Evolutionary conservation across 495 filamentous ascomycete genomes (phyloP).

Genomic region (Aspergillus sclerotiicarbonarius): DNA sequence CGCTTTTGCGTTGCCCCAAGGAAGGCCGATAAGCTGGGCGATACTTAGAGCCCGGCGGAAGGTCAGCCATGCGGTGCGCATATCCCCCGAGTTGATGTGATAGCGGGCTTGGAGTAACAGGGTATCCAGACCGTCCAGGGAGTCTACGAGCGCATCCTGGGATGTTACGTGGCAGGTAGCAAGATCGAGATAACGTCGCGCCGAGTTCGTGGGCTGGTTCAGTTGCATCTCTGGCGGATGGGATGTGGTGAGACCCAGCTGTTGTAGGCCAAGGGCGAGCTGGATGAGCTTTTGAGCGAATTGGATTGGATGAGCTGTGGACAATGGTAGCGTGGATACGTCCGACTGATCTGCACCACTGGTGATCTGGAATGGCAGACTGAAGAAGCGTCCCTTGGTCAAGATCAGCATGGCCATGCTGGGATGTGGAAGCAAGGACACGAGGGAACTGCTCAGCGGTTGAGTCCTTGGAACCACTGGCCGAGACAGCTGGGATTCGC

Average conservation of each 20-base stretch:
- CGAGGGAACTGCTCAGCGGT: not conserved
- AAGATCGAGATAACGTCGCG: slow-evolving; percentile 29
- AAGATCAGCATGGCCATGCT: not conserved
- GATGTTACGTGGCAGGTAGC: slow-evolving; percentile 44
- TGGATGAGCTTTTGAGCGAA: slow-evolving; percentile 48
- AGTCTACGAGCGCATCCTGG: slow-evolving; percentile 50
- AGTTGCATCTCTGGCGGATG: slow-evolving; percentile 26
- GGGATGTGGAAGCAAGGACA: not conserved
- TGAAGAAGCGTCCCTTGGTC: not conserved
- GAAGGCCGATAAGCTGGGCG: slow-evolving; percentile 38
- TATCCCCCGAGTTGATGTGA: slow-evolving; percentile 41
- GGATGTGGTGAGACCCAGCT: slow-evolving; percentile 31
- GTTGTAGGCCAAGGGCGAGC: slow-evolving; percentile 47
- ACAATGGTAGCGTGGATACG: slow-evolving; percentile 17
- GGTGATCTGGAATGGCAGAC: not conserved
- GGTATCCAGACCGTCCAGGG: slow-evolving; percentile 50
- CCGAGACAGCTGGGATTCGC: not conserved
- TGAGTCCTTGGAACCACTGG: not conserved
- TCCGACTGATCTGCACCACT: no score
- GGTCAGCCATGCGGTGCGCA: slow-evolving; percentile 42
- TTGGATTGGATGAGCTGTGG: slow-evolving; percentile 39
- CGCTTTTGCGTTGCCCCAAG: slow-evolving; percentile 1
- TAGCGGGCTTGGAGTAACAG: slow-evolving; percentile 42
- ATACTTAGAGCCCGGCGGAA: slow-evolving; percentile 41
- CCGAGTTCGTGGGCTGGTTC: slow-evolving; percentile 28